Base-by-base conservation (phyloP, 176 grass and related monocot species). In the Carex scoparia region DNA sequence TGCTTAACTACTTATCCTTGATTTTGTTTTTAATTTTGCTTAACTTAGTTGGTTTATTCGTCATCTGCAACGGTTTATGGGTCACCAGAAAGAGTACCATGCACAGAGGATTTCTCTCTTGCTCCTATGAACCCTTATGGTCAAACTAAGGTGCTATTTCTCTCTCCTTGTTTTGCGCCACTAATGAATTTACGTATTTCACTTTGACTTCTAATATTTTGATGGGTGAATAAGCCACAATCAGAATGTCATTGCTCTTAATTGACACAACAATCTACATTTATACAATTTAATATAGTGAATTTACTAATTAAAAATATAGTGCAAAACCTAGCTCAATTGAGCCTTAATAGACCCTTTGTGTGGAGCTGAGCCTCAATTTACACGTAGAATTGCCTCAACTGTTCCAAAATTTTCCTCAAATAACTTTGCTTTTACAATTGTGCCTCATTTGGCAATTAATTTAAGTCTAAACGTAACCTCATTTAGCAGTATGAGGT, bases 31-130 rank as follows among this genome's bases (percentile, higher is more conserved):
- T 84, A 31, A 1, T 66, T 75, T 84, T 75, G 23, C 54, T 75
- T 54, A 86, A 88, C 81, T 84, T 87, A 98, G 95, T 82, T 98
- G 83, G 95, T 98, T 51, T 98, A 95, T 69, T 98, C 95, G 59
- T 98, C 95, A 27, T 98, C 95, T 83, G 95, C 95, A 69, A 90
- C 95, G 63, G 95, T 98, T 55, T 98, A 98, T 79, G 95, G 95
- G 59, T 91, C 89, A 85, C 95, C 95, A 40, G 93, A 98, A 44
- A 90, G 88, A 64, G 89, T 94, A 86, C 95, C 93, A 9, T 98
- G 95, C 49, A 98, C 91, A 61, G 95, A 98, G 84, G 93, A 95
- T 70, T 98, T 91, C 81, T 88, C 95, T 86, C 90, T 98, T 69
- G 86, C 66, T 88, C 90, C 95, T 75, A 77, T 94, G 73, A 98